Evolutionary conservation across 495 filamentous ascomycete species (phyloP).

Genomic region (Xylaria venustula): DNA sequence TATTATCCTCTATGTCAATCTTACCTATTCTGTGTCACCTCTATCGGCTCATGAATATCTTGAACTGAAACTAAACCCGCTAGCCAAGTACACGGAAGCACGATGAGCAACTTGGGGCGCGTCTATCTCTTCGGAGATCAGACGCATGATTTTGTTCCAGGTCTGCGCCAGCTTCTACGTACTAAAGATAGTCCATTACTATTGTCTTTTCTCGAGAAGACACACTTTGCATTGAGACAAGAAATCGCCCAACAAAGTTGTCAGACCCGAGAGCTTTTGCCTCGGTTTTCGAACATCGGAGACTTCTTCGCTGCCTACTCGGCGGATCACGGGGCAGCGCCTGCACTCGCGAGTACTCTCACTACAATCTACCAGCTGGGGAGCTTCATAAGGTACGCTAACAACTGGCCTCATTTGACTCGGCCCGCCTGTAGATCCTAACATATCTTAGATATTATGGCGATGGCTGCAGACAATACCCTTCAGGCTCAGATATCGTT

Average conservation of each 20-base stretch:
- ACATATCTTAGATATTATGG: neutral
- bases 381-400: neutral
- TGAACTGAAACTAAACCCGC: too few species aligned
- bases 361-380: neutral
- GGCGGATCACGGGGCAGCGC: neutral
- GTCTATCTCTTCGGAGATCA: constrained; percentile 58
- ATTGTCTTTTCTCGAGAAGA: constrained; percentile 53
- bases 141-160: constrained; percentile 56
- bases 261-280: neutral
- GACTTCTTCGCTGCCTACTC: neutral
- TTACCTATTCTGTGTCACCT: too few species aligned
- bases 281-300: neutral
- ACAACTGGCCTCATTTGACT: neutral
- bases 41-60: too few species aligned
- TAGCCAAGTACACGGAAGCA: neutral
- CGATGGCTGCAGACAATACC: neutral
- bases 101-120: neutral
- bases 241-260: constrained; percentile 38
- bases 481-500: constrained; percentile 28
- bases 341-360: neutral
- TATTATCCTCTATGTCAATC: too few species aligned
- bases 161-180: constrained; percentile 48
- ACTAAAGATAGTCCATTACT: constrained; percentile 57
- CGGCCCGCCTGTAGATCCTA: neutral
- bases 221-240: constrained; percentile 52